Conservation (phyloP, 1,284 basidiomycete genomes). For the Tremellales sp. region DNA sequence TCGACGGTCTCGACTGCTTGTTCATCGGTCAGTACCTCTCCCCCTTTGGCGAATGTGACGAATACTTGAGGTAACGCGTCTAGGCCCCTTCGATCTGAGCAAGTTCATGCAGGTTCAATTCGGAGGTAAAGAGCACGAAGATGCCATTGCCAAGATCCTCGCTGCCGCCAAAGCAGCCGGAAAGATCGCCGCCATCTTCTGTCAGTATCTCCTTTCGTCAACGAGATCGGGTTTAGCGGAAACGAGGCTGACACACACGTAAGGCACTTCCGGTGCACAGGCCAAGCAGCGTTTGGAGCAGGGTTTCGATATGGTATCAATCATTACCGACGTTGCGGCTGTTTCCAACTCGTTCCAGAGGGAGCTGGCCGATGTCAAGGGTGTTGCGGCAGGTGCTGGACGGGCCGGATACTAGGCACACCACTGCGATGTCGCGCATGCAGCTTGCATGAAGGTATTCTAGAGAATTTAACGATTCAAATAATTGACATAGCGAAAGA, state of each 20-base stretch:
- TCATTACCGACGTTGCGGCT: constrained; percentile 33
- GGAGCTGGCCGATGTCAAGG: constrained; percentile 17
- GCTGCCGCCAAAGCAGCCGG: constrained; percentile 55
- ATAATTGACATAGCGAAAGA: no score
- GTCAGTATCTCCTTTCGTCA: constrained; percentile 46
- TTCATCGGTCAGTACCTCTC: constrained; percentile 55
- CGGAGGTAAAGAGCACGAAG: constrained; percentile 48
- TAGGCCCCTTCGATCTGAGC: constrained; percentile 60
- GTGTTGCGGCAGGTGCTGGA: constrained; percentile 12
- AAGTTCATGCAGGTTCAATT: constrained; percentile 33
- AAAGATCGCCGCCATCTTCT: constrained; percentile 56
- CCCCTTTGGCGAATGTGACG: not conserved
- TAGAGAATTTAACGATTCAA: no score
- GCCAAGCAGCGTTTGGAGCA: constrained; percentile 54
- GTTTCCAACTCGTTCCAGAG: constrained; percentile 20
- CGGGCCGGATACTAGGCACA: constrained; percentile 12
- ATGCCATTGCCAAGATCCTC: constrained; percentile 59
- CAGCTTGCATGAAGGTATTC: no score
- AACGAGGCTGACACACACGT: not conserved
- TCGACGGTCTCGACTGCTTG: constrained; percentile 60
- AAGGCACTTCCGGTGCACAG: constrained; percentile 55
- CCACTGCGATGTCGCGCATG: no score
- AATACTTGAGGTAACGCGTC: not conserved
- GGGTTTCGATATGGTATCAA: constrained; percentile 53
- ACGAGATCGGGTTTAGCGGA: not conserved